Evolutionary conservation across 176 grass and related monocot species (phyloP), one percentile per base, ranked within the genome.

Genomic region (Raddia guianensis): DNA sequence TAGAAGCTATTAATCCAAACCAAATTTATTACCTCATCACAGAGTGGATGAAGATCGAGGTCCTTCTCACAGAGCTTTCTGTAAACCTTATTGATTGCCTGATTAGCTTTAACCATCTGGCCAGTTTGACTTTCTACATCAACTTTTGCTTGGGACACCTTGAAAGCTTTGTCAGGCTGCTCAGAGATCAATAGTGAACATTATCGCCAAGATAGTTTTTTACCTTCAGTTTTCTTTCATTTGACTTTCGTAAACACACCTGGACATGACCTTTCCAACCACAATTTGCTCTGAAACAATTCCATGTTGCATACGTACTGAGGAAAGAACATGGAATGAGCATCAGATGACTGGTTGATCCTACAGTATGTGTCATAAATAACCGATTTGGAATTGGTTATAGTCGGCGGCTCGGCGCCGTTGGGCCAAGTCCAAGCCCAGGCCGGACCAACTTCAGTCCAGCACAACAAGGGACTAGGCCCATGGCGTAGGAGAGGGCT

Each of bases 221-320:
- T 49, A 78, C 10, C n/a, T 63, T 72, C 2, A 81, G 50, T 78
- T 78, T 65, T 32, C 5, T 34, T 61, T 49, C 14, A 49, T 82
- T 73, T 66, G 40, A n/a, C n/a, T 64, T 76, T 74, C 34, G 10
- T 68, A 68, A 12, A 72, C 33, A 7, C 87, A 94, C 95, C 83
- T 79, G 40, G 34, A 66, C 48, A 83, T 2, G 5, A 80, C 96
- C 96, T 68, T 63, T 90, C 92, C 86, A 99, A 50, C 93, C 96
- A 86, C 96, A 99, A 32, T 5, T 93, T 5, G 83, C 72, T 87
- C 93, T 90, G 67, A 99, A 99, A 65, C 96, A 99, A 33, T 20
- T 77, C 96, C 96, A 99, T 10, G 60, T 19, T 35, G 93, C 90
- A 11, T 62, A 68, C 12, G 1, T 16, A 57, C 96, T 99, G 82